Conservation (phyloP, 2,329 filamentous ascomycete genomes). For the Graphiopsis chlorocephala region DNA sequence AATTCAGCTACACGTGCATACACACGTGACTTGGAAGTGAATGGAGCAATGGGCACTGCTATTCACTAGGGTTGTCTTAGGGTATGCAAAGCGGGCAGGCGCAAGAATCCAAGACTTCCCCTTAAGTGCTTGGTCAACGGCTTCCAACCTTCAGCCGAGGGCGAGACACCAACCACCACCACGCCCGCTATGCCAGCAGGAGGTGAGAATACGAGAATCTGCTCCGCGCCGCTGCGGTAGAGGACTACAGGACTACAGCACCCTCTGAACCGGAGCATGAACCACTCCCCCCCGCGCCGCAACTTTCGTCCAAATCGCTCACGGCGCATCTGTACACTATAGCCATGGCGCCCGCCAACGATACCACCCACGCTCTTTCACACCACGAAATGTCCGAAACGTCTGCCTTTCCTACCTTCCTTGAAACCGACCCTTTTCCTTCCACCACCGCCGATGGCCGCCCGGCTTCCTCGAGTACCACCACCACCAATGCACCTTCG, state of each 20-base stretch:
- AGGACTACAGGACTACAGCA: neutral
- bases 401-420: conserved; percentile 28
- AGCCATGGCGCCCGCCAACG: conserved; percentile 6
- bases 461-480: conserved; percentile 22
- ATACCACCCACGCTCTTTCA: conserved; percentile 7
- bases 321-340: conserved; percentile 2
- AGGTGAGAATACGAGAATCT: neutral
- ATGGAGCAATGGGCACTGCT: neutral
- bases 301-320: neutral
- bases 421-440: conserved; percentile 28
- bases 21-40: neutral
- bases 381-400: conserved; percentile 5
- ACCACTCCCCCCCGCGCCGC: neutral
- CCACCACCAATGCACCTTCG: conserved; percentile 24
- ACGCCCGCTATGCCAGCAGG: neutral
- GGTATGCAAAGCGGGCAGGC: neutral
- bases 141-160: conserved; percentile 3
- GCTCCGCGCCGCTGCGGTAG: conserved; percentile 4
- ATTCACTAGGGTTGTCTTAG: neutral
- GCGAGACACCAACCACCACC: neutral
- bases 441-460: conserved; percentile 17
- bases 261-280: neutral
- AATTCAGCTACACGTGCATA: neutral
- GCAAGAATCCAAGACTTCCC: neutral
- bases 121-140: neutral